Evolutionary conservation across 2,329 filamentous ascomycete species (phyloP).

Genomic region (Penicillium oxalicum): DNA sequence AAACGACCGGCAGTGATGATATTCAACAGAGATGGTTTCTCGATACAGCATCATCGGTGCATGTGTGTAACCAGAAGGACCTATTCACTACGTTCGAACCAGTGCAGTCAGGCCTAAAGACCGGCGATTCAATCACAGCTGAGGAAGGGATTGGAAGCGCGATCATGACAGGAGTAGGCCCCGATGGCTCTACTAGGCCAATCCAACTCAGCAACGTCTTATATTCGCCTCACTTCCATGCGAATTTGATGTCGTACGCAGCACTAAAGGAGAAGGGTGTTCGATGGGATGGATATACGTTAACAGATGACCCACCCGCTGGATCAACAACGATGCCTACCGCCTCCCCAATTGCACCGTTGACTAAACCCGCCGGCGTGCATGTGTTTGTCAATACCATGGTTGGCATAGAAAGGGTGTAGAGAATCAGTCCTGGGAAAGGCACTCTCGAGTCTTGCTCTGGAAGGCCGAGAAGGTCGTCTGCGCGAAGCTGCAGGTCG

Average conservation of each 20-base stretch:
- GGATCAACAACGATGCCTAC: slow-evolving; percentile 1
- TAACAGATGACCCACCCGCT: not conserved
- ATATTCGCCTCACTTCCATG: not conserved
- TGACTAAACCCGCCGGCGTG: slow-evolving; percentile 2
- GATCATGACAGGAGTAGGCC: not conserved
- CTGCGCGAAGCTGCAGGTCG: not conserved
- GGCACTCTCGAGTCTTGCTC: not conserved
- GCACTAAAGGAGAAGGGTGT: no score
- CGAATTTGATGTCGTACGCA: not conserved
- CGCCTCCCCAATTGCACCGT: slow-evolving; percentile 2
- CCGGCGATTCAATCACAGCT: no score
- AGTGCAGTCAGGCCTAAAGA: no score
- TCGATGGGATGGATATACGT: no score
- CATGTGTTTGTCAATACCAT: slow-evolving; percentile 6
- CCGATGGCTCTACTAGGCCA: not conserved
- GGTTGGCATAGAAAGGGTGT: slow-evolving; percentile 1
- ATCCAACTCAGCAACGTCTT: not conserved
- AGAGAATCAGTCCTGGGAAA: slow-evolving; percentile 1
- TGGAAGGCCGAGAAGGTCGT: not conserved
- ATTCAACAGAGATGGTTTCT: no score
- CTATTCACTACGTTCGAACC: no score
- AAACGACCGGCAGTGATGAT: no score
- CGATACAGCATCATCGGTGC: no score
- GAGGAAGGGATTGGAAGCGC: not conserved
- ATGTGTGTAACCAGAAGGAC: no score